Percentiles rank a stretch among this genome's conserved stretches.
phyloP scores from a whole-genome alignment of 495 filamentous ascomycete species.

The Acidiella bohemica region DNA sequence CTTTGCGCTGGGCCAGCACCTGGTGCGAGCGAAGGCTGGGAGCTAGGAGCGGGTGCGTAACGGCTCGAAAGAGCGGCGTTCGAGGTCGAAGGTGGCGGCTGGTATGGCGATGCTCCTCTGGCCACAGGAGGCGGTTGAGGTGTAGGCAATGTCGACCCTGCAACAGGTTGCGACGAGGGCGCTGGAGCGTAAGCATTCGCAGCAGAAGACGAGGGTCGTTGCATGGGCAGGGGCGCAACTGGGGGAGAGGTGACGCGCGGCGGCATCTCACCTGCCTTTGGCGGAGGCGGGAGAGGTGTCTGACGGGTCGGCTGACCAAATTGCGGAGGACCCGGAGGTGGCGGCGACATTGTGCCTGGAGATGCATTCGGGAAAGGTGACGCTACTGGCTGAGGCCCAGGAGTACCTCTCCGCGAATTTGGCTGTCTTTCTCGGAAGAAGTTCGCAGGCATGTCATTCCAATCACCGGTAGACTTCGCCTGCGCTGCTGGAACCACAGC shows the following conservation, averaged over 20 bases:
- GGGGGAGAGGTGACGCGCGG: slow-evolving; percentile 44
- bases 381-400: slow-evolving; percentile 45
- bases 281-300: slow-evolving; percentile 45
- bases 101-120: slow-evolving; percentile 77
- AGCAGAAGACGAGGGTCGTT: slow-evolving; percentile 44
- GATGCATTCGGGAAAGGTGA: slow-evolving; percentile 55
- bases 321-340: slow-evolving; percentile 33
- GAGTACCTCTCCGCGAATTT: slow-evolving; percentile 55
- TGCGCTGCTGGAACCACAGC: slow-evolving; percentile 52
- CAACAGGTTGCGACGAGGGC: slow-evolving; percentile 36
- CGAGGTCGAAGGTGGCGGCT: slow-evolving; percentile 56
- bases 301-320: slow-evolving; percentile 22
- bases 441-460: slow-evolving; percentile 85
- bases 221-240: slow-evolving; percentile 32
- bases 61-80: slow-evolving; percentile 57
- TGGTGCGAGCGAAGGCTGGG: slow-evolving; percentile 21
- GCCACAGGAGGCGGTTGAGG: slow-evolving; percentile 41
- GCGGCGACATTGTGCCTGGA: slow-evolving; percentile 24
- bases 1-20: slow-evolving; percentile 19
- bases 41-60: slow-evolving; percentile 66
- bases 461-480: slow-evolving; percentile 56
- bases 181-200: slow-evolving; percentile 63
- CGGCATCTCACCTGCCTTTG: slow-evolving; percentile 39
- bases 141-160: slow-evolving; percentile 34
- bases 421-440: slow-evolving; percentile 53